A percentile compares a stretch with the other conserved stretches of the same genome.
These are phyloP conservation scores for Acanthamoeba triangularis DNA, from an alignment of 208 protist genomes.

Conservation along the genomic window DNA sequence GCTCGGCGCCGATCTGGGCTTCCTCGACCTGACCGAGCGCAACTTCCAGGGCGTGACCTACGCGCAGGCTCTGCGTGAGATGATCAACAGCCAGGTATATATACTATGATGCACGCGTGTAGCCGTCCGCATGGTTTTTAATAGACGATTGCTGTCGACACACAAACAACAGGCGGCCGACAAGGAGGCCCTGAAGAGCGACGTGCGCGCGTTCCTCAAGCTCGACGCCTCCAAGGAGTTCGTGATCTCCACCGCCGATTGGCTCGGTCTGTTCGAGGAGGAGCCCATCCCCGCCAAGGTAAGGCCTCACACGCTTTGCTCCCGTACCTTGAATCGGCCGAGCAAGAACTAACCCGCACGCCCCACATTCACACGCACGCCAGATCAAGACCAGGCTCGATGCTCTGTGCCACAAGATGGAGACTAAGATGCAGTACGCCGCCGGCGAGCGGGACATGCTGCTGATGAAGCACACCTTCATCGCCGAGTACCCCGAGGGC, in stretches of 20 bases:
- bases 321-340: no score
- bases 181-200: conserved; percentile 64
- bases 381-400: conserved; percentile 72
- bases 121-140: no score
- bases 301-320: background rate
- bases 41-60: conserved; percentile 60
- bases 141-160: background rate
- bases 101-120: no score
- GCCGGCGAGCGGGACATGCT: conserved; percentile 75
- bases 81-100: conserved; percentile 69
- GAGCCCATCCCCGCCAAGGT: conserved; percentile 58
- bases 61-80: conserved; percentile 21
- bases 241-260: conserved; percentile 33
- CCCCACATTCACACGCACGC: background rate
- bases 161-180: background rate
- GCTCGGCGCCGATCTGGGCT: conserved; percentile 73
- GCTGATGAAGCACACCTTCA: conserved; percentile 73
- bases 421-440: conserved; percentile 68
- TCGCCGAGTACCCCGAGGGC: conserved; percentile 71
- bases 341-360: background rate
- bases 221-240: conserved; percentile 16
- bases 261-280: conserved; percentile 74
- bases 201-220: conserved; percentile 60
- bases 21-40: conserved; percentile 58
- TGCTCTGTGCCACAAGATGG: conserved; percentile 62